Conservation (phyloP, 2,329 filamentous ascomycete species). For the Cytospora chrysosperma region DNA sequence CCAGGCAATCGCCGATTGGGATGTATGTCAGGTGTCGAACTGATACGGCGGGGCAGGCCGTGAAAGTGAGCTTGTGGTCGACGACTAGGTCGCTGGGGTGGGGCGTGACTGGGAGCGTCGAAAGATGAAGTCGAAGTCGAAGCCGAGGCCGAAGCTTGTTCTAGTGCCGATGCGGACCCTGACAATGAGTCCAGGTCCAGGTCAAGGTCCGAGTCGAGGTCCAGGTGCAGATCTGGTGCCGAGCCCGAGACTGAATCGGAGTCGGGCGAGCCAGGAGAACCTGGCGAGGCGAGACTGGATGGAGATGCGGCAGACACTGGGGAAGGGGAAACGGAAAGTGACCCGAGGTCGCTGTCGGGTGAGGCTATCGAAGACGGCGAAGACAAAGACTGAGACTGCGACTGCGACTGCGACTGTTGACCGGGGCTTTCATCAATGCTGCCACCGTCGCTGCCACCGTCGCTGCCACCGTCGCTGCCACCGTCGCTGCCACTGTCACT, state of each 20-base stretch:
- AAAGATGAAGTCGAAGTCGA: constrained; percentile 5
- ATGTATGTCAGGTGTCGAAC: constrained; percentile 20
- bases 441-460: not conserved
- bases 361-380: not conserved
- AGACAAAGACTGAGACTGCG: too few relatives aligned
- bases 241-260: not conserved
- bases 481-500: not conserved
- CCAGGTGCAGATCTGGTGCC: not conserved
- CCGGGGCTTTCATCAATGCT: not conserved
- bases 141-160: constrained; percentile 4
- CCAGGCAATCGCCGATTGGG: constrained; percentile 18
- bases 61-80: constrained; percentile 3
- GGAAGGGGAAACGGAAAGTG: not conserved
- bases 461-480: not conserved
- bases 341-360: not conserved
- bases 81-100: constrained; percentile 3
- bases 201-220: not conserved
- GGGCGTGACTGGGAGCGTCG: not conserved
- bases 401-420: not conserved
- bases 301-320: not conserved
- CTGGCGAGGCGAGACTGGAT: not conserved
- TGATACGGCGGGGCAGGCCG: constrained; percentile 17
- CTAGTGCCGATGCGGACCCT: not conserved
- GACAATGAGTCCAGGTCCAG: not conserved
- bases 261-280: not conserved